These are phyloP conservation scores for Psilocybe cyanescens DNA, from an alignment of 768 basidiomycete genomes.

Conservation along the genomic window DNA sequence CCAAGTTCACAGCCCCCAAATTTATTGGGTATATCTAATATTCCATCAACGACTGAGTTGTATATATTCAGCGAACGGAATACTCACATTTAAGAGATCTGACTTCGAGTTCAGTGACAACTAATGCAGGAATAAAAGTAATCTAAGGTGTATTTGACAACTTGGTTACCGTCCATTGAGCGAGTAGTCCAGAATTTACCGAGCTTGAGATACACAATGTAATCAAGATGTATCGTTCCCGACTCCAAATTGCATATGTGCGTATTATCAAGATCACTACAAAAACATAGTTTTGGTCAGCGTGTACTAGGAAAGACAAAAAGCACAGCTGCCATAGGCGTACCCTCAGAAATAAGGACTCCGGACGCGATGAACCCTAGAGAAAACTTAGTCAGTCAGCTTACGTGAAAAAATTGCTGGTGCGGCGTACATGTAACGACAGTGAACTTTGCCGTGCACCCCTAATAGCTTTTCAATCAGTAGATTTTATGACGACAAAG, in stretches of 20 bases:
- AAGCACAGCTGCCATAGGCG: background rate
- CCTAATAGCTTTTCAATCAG: background rate
- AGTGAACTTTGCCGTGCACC: background rate
- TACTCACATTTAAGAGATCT: background rate
- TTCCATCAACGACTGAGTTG: background rate
- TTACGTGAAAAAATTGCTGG: background rate
- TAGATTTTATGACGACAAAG: too few species aligned
- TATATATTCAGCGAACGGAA: background rate
- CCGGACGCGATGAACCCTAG: background rate
- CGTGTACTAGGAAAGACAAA: too few species aligned
- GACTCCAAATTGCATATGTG: background rate
- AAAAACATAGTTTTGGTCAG: too few species aligned
- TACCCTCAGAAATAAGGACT: background rate
- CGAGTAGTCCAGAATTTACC: background rate
- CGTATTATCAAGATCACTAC: background rate
- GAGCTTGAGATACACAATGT: background rate
- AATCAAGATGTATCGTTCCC: background rate
- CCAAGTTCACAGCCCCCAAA: background rate
- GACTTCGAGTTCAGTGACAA: background rate
- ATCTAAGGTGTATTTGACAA: background rate
- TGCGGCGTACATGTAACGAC: background rate
- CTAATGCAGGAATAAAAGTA: background rate
- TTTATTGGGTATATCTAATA: background rate
- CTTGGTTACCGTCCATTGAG: background rate
- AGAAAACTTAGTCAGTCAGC: background rate